Conservation (phyloP, 768 basidiomycete species). For the Russula griseocarnosa region DNA sequence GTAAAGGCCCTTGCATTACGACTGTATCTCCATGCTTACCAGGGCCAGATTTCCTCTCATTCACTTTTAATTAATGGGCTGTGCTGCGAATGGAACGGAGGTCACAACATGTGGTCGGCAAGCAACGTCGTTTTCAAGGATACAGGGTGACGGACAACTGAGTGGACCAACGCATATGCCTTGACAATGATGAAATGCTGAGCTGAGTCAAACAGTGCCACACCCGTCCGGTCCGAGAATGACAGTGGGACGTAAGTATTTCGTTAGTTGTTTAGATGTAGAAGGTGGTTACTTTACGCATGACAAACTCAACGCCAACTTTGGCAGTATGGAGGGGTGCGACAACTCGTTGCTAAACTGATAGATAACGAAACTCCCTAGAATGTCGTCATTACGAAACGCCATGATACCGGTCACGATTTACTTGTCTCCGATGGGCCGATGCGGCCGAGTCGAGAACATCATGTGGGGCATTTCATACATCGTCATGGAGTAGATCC, state of each 20-base stretch:
- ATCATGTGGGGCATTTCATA: neutral
- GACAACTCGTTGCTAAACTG: neutral
- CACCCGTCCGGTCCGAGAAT: neutral
- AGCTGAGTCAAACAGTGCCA: neutral
- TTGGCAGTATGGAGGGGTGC: neutral
- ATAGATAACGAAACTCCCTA: neutral
- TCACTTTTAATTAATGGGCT: neutral
- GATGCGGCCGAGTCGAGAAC: neutral
- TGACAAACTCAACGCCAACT: neutral
- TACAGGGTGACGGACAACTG: neutral
- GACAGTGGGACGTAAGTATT: neutral
- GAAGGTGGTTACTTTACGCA: neutral
- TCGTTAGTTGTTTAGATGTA: neutral
- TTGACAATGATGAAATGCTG: neutral
- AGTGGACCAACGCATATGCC: neutral
- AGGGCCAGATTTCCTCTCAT: neutral
- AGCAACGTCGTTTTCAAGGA: conserved; percentile 4
- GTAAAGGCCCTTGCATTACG: no score
- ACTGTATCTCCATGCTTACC: neutral
- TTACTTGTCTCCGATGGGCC: neutral
- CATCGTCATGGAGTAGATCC: neutral
- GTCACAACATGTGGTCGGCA: neutral
- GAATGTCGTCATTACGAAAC: neutral
- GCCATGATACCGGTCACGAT: neutral
- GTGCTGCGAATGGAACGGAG: neutral